Base-by-base conservation (phyloP, 495 filamentous ascomycete genomes). In the Neurospora sp. region DNA sequence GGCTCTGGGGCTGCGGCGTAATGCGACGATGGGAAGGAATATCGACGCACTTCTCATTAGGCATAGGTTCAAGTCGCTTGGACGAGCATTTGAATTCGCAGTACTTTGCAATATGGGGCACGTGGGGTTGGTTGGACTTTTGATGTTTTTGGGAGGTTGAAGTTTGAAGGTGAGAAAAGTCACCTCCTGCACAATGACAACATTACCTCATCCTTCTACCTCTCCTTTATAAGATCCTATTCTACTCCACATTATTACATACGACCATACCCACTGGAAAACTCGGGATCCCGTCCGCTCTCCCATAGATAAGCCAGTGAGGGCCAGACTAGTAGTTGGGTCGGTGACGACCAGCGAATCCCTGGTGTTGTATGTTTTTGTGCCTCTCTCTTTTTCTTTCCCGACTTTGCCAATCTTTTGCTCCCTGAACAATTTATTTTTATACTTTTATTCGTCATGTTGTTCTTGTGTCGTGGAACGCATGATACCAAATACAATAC, bases 281-380 rank as follows among this genome's bases (percentile, higher is more conserved):
- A 48, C 44, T 48, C 82, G 82, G 82, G 80, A 83, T 84, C 84
- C 84, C 83, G 84, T 85, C 81, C 82, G 83, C 82, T 86, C 84
- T 82, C 79, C 83, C 83, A 78, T 84, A 80, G 81, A 79, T 77
- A 83, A 82, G 22, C 73, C 69, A 74, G 73, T 73, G 72, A 78
- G 75, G 68, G 79, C 78, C 73, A 72, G 78, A 81, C 74, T 76
- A 84, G 83, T 83, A 85, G 79, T 82, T 81, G 81, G 81, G 82
- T 83, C 77, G 81, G 77, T 81, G 74, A 80, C 79, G 72, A 79
- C 74, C 73, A 77, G 76, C 68, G 81, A 82, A 82, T 82, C 77
- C 81, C 76, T 75, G 78, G 81, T 83, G 82, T 81, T 83, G 81
- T 83, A 83, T 80, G 78, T 82, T 78, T 79, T 79, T 72, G 75